Percentiles rank a stretch among this genome's conserved stretches.
Evolutionary conservation across 2,329 filamentous ascomycete species (phyloP).

Genomic region (Penicillium capsulatum): DNA sequence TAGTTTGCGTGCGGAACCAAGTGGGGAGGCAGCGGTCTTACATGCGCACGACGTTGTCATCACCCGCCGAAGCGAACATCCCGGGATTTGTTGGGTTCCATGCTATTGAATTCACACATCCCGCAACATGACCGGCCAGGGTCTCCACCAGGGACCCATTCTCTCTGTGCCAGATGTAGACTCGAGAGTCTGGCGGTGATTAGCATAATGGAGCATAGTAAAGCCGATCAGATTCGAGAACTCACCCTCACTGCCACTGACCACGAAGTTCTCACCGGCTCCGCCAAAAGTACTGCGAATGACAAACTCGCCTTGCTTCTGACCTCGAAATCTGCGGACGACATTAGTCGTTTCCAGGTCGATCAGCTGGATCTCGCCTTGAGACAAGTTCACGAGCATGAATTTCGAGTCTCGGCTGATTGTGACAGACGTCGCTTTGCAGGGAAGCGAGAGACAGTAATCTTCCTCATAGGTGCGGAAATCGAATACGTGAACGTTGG

Average conservation of each 20-base stretch:
- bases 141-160: constrained; percentile 72
- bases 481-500: constrained; percentile 76
- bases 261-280: constrained; percentile 83
- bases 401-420: constrained; percentile 77
- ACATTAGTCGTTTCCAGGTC: constrained; percentile 68
- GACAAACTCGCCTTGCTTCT: constrained; percentile 69
- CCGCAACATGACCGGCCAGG: constrained; percentile 67
- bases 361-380: constrained; percentile 72
- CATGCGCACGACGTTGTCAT: constrained; percentile 82
- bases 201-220: constrained; percentile 11
- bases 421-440: constrained; percentile 70
- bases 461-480: constrained; percentile 68
- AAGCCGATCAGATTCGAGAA: background rate
- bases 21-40: constrained; percentile 48
- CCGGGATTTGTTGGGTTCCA: constrained; percentile 83
- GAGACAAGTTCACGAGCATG: constrained; percentile 75
- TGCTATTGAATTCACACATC: constrained; percentile 77
- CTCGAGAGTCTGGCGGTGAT: constrained; percentile 53
- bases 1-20: background rate
- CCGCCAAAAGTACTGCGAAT: constrained; percentile 84
- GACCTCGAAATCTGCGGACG: constrained; percentile 71
- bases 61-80: constrained; percentile 87
- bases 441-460: constrained; percentile 66
- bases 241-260: constrained; percentile 85
- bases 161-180: constrained; percentile 89